phyloP scores from a whole-genome alignment of 176 grass and related monocot species.

The Hyparrhenia diplandra region DNA sequence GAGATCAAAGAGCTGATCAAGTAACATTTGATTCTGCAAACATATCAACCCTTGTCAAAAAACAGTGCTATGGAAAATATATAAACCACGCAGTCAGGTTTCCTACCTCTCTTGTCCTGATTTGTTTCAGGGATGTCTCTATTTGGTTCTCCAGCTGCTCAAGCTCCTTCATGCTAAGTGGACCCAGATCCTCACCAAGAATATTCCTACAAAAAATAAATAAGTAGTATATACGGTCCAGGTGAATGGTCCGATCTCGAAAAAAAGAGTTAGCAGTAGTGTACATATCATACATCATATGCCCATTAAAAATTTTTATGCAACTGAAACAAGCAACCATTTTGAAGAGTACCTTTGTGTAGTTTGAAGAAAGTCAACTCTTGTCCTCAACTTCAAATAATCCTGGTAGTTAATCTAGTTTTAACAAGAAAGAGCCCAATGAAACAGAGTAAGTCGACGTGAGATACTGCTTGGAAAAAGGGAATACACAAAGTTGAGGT shows the following conservation, averaged over 20 bases:
- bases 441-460: not conserved
- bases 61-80: not conserved
- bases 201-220: slow-evolving; percentile 54
- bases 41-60: slow-evolving; percentile 4
- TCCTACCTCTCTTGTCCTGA: slow-evolving; percentile 69
- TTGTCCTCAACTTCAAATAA: slow-evolving; percentile 79
- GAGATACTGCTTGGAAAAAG: not conserved
- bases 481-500: not conserved
- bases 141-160: slow-evolving; percentile 80
- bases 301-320: not conserved
- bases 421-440: not conserved
- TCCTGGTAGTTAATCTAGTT: slow-evolving; percentile 76
- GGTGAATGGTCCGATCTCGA: too few relatives aligned
- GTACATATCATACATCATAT: slow-evolving; percentile 13
- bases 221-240: too few relatives aligned
- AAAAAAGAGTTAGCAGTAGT: too few relatives aligned
- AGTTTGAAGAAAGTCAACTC: slow-evolving; percentile 72
- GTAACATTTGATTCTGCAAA: slow-evolving; percentile 61
- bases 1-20: slow-evolving; percentile 78
- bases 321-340: not conserved
- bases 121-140: slow-evolving; percentile 62
- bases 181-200: slow-evolving; percentile 74
- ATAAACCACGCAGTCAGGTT: not conserved
- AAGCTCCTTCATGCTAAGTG: slow-evolving; percentile 71
- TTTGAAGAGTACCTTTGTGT: slow-evolving; percentile 63